Base-by-base conservation (phyloP, 2,329 filamentous ascomycete genomes). In the Alternaria triticimaculans region DNA sequence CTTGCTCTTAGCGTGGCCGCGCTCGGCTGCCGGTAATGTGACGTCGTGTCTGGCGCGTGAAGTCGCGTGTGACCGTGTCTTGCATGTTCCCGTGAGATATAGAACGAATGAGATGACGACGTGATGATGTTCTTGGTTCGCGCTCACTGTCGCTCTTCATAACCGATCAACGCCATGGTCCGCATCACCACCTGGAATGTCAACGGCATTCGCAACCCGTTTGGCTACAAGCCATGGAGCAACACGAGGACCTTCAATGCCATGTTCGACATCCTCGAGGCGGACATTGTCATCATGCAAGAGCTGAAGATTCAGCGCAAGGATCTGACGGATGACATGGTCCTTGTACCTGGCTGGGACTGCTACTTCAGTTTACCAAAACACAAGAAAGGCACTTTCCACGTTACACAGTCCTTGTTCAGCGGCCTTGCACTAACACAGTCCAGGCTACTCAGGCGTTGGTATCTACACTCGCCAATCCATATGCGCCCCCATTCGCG, bases 301-400 rank as follows among this genome's bases (percentile, higher is more conserved):
- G 96, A 98, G 81, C 90, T 93, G 46, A 99, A 98, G 82, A 97
- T 98, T 44, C 96, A 98, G 77, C 87, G 91, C 61, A 97, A 97
- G 77, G 94, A 97, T 71, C 84, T 99, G 2, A 87, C 86, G 44
- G 96, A 98, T 85, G 96, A 98, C 72, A 98, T 98, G 93, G 94
- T 98, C 10, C 84, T 98, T 33, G 89, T 98, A 0, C 89, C 92
- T 0, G 96, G 96, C 12, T 99, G 95, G 95, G 96, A 99, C 78
- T 94, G 94, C 68, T 97, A 91, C 81, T 97, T 97, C 81, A 97
- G 94, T 77, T 84, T 99, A 23, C 96, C 96, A 0, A 93, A 90
- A 77, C 87, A 96, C 76, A 98, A 98, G 80, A 98, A 97, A 84
- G 95, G 93, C 91, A 82, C 55, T 43, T 50, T 20, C 20, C 55